Conservation (phyloP, 345 rosid species). For the Eucalyptus grandis region DNA sequence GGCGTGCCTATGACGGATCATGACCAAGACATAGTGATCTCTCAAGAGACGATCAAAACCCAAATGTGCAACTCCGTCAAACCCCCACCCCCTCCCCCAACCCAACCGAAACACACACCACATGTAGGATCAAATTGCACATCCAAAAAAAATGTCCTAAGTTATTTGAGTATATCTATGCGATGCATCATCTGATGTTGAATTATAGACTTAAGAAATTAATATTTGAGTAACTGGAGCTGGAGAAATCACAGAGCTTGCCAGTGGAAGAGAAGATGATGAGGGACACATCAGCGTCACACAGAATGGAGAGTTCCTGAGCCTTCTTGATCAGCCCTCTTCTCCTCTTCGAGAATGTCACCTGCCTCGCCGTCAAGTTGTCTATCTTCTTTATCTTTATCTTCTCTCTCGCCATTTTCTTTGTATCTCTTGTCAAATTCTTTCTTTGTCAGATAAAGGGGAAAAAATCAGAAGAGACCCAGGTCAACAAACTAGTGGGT, state of each 20-base stretch:
- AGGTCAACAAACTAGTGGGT: not conserved
- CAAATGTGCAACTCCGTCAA: not conserved
- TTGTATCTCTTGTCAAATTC: not conserved
- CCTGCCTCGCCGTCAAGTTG: slow-evolving; percentile 44
- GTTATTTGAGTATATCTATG: not conserved
- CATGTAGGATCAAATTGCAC: not conserved
- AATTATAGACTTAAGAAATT: not conserved
- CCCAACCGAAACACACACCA: not conserved
- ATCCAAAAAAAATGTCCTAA: not conserved
- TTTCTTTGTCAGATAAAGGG: not conserved
- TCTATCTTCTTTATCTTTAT: slow-evolving; percentile 43
- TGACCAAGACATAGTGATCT: not conserved
- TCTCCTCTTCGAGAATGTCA: slow-evolving; percentile 48
- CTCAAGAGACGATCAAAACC: not conserved
- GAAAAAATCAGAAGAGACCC: not conserved
- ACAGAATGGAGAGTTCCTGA: slow-evolving; percentile 39
- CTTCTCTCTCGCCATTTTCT: slow-evolving; percentile 21
- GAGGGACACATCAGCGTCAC: slow-evolving; percentile 46
- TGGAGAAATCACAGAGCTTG: slow-evolving; percentile 35
- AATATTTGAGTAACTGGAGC: slow-evolving; percentile 23
- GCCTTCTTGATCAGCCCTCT: slow-evolving; percentile 52
- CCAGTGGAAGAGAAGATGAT: slow-evolving; percentile 45
- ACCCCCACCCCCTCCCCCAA: rapidly evolving
- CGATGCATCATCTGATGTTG: not conserved
- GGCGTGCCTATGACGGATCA: not conserved